Percentiles rank a stretch among this genome's conserved stretches.
phyloP scores from a whole-genome alignment of 495 filamentous ascomycete genomes.

The Aspergillus carlsbadensis region DNA sequence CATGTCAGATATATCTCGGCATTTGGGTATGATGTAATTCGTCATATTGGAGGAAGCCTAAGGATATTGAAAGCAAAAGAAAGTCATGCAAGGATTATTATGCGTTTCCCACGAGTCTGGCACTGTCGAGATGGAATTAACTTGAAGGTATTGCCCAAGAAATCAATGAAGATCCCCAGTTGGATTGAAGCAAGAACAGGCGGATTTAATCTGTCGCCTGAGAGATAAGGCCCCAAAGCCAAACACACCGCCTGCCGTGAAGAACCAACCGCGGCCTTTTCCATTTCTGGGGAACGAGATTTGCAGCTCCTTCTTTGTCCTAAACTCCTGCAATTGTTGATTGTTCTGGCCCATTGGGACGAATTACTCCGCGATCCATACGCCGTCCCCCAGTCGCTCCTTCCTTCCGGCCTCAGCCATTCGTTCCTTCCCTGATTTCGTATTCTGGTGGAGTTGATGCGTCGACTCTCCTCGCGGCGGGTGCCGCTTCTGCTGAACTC shows the following conservation, averaged over 20 bases:
- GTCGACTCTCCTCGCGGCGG: slow-evolving; percentile 39
- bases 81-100: no score
- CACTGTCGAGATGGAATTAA: no score
- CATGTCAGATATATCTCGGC: no score
- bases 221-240: not conserved
- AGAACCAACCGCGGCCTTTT: not conserved
- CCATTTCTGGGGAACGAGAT: slow-evolving; percentile 3
- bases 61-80: no score
- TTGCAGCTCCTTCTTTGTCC: slow-evolving; percentile 5
- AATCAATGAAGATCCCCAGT: no score
- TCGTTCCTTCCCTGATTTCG: slow-evolving; percentile 9
- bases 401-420: slow-evolving; percentile 10
- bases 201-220: not conserved
- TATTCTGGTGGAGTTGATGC: slow-evolving; percentile 32
- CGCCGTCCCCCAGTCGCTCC: slow-evolving; percentile 11
- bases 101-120: no score
- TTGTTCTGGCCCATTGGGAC: slow-evolving; percentile 1
- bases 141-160: no score
- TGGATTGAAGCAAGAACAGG: no score
- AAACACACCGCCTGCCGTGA: slow-evolving; percentile 1
- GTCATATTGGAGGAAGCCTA: no score
- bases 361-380: not conserved
- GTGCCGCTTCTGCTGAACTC: slow-evolving; percentile 34
- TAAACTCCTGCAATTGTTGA: slow-evolving; percentile 3
- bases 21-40: no score